These are phyloP conservation scores for Pseudonitzschia delicatissima DNA, from an alignment of 108 stramenopile genomes.

Conservation along the genomic window DNA sequence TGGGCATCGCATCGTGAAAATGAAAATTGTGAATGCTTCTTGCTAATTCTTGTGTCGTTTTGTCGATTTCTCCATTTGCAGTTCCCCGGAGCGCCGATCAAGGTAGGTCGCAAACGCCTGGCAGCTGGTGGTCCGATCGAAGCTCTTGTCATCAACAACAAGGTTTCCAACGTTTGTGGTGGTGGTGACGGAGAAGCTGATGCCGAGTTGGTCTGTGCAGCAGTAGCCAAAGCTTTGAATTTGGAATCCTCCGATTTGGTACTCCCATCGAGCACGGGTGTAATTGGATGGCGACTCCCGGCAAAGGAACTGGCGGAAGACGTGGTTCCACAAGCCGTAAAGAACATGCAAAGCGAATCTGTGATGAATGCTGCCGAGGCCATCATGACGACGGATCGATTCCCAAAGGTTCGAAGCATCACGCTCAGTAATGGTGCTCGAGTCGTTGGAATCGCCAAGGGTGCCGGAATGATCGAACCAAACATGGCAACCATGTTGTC, in stretches of 20 bases:
- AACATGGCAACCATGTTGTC: conserved; percentile 97
- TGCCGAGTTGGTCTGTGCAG: conserved; percentile 82
- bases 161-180: conserved; percentile 94
- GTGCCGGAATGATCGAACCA: conserved; percentile 99
- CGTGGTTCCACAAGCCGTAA: conserved; percentile 72
- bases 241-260: conserved; percentile 70
- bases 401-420: conserved; percentile 75
- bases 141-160: conserved; percentile 94
- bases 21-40: neutral
- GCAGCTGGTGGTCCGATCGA: conserved; percentile 74
- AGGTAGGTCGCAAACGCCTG: conserved; percentile 80
- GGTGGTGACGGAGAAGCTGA: conserved; percentile 87
- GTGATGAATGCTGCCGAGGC: conserved; percentile 82
- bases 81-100: conserved; percentile 94
- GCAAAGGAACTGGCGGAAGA: conserved; percentile 80
- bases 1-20: neutral
- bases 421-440: conserved; percentile 79
- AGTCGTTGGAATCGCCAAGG: conserved; percentile 89
- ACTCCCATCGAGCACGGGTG: conserved; percentile 90
- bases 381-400: conserved; percentile 88
- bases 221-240: conserved; percentile 74
- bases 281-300: conserved; percentile 98
- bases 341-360: conserved; percentile 71
- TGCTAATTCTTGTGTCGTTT: too few relatives aligned
- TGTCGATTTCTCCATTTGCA: conserved; percentile 11